Conservation (phyloP, 805 yeast genomes). For the Peterozyma toletana region DNA sequence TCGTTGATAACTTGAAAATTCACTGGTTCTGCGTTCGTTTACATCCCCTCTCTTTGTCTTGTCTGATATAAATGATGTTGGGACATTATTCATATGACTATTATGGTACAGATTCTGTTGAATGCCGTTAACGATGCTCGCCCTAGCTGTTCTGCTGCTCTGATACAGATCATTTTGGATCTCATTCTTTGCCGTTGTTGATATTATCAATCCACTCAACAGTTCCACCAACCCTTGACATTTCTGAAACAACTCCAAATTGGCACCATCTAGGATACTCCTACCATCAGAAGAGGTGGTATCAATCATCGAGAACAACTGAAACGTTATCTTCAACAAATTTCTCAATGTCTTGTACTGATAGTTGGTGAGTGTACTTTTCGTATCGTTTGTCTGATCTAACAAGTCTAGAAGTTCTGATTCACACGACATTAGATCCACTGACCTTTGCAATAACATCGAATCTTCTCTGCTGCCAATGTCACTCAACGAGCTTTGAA, state of each 20-base stretch:
- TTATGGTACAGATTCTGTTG: background rate
- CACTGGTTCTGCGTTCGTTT: too few species aligned
- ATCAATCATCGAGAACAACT: background rate
- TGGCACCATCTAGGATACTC: background rate
- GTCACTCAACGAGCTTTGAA: too few species aligned
- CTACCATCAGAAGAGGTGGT: background rate
- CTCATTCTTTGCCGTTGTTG: too few species aligned
- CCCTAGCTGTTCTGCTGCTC: background rate
- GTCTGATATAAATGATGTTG: too few species aligned
- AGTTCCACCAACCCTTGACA: background rate
- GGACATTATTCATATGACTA: background rate
- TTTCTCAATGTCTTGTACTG: background rate
- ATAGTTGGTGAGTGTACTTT: background rate
- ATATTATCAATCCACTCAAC: background rate
- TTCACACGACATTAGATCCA: background rate
- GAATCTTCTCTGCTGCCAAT: background rate
- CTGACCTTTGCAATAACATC: background rate
- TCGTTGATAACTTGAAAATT: too few species aligned
- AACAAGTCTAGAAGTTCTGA: background rate
- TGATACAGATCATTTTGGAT: too few species aligned
- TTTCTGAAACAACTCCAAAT: background rate
- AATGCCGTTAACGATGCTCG: background rate
- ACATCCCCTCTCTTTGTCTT: too few species aligned
- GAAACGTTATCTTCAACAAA: background rate
- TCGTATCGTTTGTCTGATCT: background rate